Percentiles rank a stretch among this genome's conserved stretches.
Evolutionary conservation across 345 rosid species (phyloP).

Genomic region (Eucalyptus curtisii): DNA sequence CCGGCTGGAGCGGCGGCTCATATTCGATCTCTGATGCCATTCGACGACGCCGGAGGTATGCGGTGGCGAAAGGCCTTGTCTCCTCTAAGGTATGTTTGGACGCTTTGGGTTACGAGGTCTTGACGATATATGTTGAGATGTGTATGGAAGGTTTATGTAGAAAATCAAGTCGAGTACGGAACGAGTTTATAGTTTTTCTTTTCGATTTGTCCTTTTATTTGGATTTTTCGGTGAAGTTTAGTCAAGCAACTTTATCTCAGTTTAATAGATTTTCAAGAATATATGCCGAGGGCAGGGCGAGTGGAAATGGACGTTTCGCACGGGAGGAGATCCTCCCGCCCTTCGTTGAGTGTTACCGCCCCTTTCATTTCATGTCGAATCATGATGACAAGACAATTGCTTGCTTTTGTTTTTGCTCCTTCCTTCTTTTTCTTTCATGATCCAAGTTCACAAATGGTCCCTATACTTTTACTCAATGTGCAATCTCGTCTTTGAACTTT

Average conservation of each 20-base stretch:
- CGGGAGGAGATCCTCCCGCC: neutral
- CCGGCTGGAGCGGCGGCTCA: neutral
- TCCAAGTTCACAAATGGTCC: too few relatives aligned
- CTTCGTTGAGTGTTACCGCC: neutral
- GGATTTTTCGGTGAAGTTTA: neutral
- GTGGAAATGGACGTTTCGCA: neutral
- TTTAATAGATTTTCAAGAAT: neutral
- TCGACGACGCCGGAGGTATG: neutral
- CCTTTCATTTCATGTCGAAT: neutral
- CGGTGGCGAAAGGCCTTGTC: neutral
- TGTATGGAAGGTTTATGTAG: neutral
- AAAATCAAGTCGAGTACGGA: neutral
- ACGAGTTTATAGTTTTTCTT: neutral
- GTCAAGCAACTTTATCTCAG: neutral
- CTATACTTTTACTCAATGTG: too few relatives aligned
- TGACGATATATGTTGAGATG: neutral
- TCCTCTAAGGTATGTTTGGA: neutral
- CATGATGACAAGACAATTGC: neutral
- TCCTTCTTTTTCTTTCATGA: too few relatives aligned
- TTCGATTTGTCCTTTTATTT: neutral
- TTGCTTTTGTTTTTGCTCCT: accelerated
- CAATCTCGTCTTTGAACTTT: too few relatives aligned
- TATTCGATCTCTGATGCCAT: neutral
- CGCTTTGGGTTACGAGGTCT: neutral
- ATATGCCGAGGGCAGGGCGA: neutral